Base-by-base conservation (phyloP, 2,329 filamentous ascomycete species). In the Alternaria gansuensis region DNA sequence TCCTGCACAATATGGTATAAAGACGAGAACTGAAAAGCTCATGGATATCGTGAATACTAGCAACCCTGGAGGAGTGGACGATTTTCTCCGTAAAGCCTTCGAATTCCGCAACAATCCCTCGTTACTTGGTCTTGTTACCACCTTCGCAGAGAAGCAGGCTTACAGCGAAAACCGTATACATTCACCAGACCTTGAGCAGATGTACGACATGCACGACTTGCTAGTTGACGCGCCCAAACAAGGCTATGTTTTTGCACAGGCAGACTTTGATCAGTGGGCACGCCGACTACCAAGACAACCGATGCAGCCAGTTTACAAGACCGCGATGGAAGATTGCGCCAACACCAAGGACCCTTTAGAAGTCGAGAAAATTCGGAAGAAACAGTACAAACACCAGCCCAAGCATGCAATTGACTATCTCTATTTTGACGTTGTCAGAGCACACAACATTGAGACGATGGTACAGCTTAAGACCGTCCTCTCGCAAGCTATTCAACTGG, bases 41-140 rank as follows among this genome's bases (percentile, higher is more conserved):
- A 44, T 64, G 4, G 81, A 85, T 0, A 70, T 89, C 2, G 78
- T 62, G 29, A 49, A 68, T 5, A 41, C 66, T 0, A 44, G 59
- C 2, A 45, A 73, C 17, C 45, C 65, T 2, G 21, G 54, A 4
- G 77, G 74, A 2, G 74, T 83, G 0, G 69, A 77, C 0, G 73
- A 79, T 1, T 87, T 89, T 63, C 69, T 91, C 1, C 67, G 75
- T 36, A 73, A 79, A 21, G 82, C 84, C 3, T 84, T 92, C 44
- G 67, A 72, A 0, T 91, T 90, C 70, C 85, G 85, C 29, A 81
- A 86, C 71, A 74, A 82, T 40, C 80, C 81, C 1, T 83, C 81
- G 6, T 76, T 88, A 24, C 80, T 94, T 3, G 90, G 91, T 0
- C 78, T 79, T 0, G 88, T 85, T 54, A 93, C 90, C 0, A 82